Evolutionary conservation across 495 filamentous ascomycete species (phyloP), one percentile per base, ranked within the genome.

Genomic region (Chaetomium cochliodes): DNA sequence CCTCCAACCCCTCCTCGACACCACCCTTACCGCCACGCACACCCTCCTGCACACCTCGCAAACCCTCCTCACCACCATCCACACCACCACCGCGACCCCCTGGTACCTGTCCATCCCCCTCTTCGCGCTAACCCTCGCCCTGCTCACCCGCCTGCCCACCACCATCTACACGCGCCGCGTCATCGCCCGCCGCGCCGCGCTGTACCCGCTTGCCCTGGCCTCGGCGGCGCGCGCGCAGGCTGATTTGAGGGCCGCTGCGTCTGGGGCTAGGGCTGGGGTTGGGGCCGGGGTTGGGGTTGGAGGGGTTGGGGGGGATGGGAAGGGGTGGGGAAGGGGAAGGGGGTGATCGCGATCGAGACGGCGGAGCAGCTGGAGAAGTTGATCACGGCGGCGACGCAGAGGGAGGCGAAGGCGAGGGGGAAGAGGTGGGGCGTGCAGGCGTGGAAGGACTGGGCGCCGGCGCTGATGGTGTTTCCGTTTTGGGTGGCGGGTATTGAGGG

Each of bases 51-150:
- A 86, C 18, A 67, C 75, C 64, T 82, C 88, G 20, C 80, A 87
- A 39, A 69, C 76, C 57, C 69, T 87, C 50, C 77, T 94, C 56
- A 77, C 86, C n/a, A 68, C 75, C 50, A 69, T 93, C 3, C 92
- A 94, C 72, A 68, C 70, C 37, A 16, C 78, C 67, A 84, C 83
- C 28, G 77, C 80, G 52, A 81, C 89, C 3, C 84, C 91, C 65
- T 96, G 92, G 92, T 86, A 74, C 54, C 69, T 84, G 11, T 82
- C 86, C 28, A 84, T 96, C 59, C 92, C 92, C 0, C 78, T 90
- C 60, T 80, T 89, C 0, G 89, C 91, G 2, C 59, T 92, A 3
- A 44, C 84, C 53, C 76, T 93, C 55, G 87, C 87, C 60, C 77
- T 81, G 37, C 57, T 78, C 39, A 70, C 88, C 67, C 84, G 86